Evolutionary conservation across 2,329 filamentous ascomycete genomes (phyloP), one percentile per base, ranked within the genome.

Genomic region (Escovopsis sp.): DNA sequence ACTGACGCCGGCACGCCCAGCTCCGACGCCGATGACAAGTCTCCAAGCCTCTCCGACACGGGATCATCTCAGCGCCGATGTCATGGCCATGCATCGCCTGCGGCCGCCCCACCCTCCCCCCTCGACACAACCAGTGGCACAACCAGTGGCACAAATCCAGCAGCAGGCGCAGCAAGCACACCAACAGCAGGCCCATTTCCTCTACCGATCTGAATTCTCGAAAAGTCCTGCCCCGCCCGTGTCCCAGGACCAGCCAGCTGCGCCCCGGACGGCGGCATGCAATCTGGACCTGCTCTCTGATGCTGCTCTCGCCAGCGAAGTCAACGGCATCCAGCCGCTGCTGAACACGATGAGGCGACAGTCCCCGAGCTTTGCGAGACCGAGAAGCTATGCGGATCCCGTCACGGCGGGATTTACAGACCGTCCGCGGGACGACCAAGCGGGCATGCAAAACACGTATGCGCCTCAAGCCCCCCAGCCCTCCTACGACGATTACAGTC

Each of bases 201-300:
- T 64, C 43, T 59, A 66, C 36, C 64, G 62, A 33, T 51, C 62
- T 23, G 60, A 66, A 45, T 57, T 57, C 36, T 48, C 53, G 40
- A 45, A 48, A 23, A 23, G 23, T 37, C 53, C 60, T 15, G 57
- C 60, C 23, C 59, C 62, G 55, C 60, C 33, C 50, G 54, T 66
- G 6, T 53, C 64, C n/a, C 63, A 68, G 38, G 70, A 73, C 46
- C 61, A 65, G 15, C 69, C 69, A 33, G 58, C 66, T 30, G 56
- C 65, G 23, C 53, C 67, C 0, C 61, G 72, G 48, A 55, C 64
- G 11, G 64, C 62, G 12, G 70, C 69, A 3, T 75, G 72, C 51
- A 77, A 76, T 48, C 61, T 77, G 33, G 73, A 77, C 46, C 60
- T 77, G 9, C 59, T 77, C 15, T 77, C 73, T 5, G 72, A 77